These are phyloP conservation scores for Naganishia antarctica DNA, from an alignment of 768 basidiomycete species.

Conservation along the genomic window DNA sequence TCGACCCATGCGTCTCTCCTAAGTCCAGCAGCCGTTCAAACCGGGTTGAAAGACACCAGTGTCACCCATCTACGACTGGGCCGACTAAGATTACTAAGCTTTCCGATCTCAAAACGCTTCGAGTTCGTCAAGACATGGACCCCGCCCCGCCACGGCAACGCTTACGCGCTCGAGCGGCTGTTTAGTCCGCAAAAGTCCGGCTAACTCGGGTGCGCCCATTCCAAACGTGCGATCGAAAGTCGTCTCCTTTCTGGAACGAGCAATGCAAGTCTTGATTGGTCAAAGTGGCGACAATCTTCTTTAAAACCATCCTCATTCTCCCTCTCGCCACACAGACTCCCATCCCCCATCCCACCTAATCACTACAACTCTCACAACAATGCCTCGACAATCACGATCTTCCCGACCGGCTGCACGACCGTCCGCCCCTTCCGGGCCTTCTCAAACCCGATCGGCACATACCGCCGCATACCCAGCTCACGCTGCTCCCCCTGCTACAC, in stretches of 20 bases:
- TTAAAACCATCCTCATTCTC: background rate
- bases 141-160: background rate
- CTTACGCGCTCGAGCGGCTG: constrained; percentile 18
- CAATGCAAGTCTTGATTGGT: constrained; percentile 3
- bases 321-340: background rate
- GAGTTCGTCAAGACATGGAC: too few relatives aligned
- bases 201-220: constrained; percentile 9
- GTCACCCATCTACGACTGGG: too few relatives aligned
- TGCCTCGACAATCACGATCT: constrained; percentile 34
- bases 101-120: too few relatives aligned
- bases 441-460: constrained; percentile 32
- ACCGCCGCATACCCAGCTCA: constrained; percentile 34
- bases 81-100: too few relatives aligned
- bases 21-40: too few relatives aligned
- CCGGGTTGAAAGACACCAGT: too few relatives aligned
- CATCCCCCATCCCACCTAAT: background rate
- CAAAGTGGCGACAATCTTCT: constrained; percentile 11
- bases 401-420: constrained; percentile 43
- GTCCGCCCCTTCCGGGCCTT: constrained; percentile 32
- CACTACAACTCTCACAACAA: constrained; percentile 6
- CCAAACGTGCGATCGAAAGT: constrained; percentile 15
- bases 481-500: constrained; percentile 27
- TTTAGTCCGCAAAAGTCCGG: background rate
- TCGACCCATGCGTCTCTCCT: too few relatives aligned
- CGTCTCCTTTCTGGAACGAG: constrained; percentile 7